A percentile compares a stretch with the other conserved stretches of the same genome.
Evolutionary conservation across 768 basidiomycete genomes (phyloP).

Genomic region (Mycena albidolilacea): DNA sequence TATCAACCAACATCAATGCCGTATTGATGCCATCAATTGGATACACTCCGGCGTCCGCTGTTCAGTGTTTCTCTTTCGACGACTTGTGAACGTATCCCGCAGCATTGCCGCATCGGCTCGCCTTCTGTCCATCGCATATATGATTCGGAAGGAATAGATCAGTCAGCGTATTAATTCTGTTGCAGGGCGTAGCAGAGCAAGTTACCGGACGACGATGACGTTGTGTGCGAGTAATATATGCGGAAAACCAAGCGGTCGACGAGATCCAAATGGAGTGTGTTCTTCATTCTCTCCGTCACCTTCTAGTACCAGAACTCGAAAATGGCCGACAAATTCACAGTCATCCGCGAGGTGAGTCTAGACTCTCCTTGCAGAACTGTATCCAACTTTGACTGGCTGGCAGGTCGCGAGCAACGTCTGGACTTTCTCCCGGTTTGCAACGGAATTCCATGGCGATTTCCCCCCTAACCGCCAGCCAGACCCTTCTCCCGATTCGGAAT

Average conservation of each 20-base stretch:
- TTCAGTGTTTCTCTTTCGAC: neutral
- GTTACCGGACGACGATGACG: no score
- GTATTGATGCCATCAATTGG: conserved; percentile 1
- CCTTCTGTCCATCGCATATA: no score
- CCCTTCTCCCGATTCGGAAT: conserved; percentile 79
- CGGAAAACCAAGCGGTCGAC: no score
- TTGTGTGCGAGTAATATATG: no score
- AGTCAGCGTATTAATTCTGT: no score
- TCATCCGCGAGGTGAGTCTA: conserved; percentile 30
- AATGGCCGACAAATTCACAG: conserved; percentile 23
- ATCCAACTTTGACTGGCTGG: neutral
- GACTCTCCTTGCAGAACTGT: neutral
- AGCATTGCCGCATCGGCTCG: neutral
- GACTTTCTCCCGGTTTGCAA: conserved; percentile 36
- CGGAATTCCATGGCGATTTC: neutral
- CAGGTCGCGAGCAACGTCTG: conserved; percentile 34
- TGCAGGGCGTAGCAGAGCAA: no score
- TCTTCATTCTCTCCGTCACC: neutral
- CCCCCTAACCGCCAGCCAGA: conserved; percentile 49
- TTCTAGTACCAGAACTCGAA: neutral
- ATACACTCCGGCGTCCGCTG: neutral
- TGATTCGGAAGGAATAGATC: no score
- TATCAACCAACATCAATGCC: neutral
- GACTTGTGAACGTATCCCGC: neutral
- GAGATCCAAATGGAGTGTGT: no score